Conservation (phyloP, 2,329 filamentous ascomycete genomes). For the Purpureocillium lavendulum region DNA sequence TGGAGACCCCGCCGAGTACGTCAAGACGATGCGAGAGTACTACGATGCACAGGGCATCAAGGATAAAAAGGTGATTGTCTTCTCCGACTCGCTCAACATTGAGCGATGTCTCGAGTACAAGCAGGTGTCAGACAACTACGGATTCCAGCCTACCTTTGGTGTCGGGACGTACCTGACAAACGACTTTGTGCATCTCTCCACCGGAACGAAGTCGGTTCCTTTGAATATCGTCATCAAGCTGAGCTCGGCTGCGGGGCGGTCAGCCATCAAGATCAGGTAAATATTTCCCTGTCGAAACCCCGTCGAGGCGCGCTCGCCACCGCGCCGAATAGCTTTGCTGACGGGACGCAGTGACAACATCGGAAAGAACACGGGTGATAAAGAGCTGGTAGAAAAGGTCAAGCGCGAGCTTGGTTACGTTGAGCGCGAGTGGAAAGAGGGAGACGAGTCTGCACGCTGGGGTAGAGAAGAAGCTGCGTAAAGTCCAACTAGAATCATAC, state of each 20-base stretch:
- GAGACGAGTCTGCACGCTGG: constrained; percentile 81
- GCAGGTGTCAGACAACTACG: constrained; percentile 66
- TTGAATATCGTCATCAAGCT: constrained; percentile 98
- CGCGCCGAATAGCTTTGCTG: constrained; percentile 5
- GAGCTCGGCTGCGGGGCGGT: constrained; percentile 69
- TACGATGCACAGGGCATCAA: constrained; percentile 69
- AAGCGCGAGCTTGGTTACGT: constrained; percentile 81
- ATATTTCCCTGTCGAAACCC: constrained; percentile 4
- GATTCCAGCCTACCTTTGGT: constrained; percentile 83
- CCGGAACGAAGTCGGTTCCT: constrained; percentile 75
- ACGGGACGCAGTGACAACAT: constrained; percentile 56
- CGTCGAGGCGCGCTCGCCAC: neutral
- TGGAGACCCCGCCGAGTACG: constrained; percentile 73
- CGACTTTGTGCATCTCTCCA: constrained; percentile 69
- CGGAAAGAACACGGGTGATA: constrained; percentile 90
- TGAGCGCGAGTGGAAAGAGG: constrained; percentile 74
- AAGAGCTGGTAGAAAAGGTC: constrained; percentile 67
- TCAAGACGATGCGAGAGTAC: constrained; percentile 71
- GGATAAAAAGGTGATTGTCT: constrained; percentile 82
- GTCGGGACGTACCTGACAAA: constrained; percentile 96
- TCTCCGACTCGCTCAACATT: constrained; percentile 90
- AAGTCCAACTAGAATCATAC: neutral
- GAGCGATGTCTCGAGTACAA: constrained; percentile 90
- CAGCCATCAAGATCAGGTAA: constrained; percentile 79
- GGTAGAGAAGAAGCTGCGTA: constrained; percentile 39